Evolutionary conservation across 1,284 basidiomycete genomes (phyloP).

Genomic region (Abortiporus biennis): DNA sequence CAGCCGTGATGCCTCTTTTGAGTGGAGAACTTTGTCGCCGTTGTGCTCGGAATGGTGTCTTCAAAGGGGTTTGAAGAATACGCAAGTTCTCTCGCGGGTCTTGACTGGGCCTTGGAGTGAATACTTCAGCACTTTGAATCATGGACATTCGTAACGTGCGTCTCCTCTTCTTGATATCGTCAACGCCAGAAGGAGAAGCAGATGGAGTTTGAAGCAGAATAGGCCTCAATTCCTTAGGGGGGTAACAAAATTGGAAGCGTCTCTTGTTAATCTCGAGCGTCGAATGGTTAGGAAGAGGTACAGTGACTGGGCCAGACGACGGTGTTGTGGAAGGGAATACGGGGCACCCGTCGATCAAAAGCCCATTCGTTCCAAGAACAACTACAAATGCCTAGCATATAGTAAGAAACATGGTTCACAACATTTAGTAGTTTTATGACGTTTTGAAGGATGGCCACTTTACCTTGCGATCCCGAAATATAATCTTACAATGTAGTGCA

Average conservation of each 20-base stretch:
- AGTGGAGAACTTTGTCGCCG: conserved; percentile 16
- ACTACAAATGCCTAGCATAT: conserved; percentile 52
- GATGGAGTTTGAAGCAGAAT: conserved; percentile 45
- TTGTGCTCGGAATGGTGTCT: conserved; percentile 23
- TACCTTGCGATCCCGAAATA: conserved; percentile 61
- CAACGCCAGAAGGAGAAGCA: conserved; percentile 11
- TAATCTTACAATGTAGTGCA: conserved; percentile 55
- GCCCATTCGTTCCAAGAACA: conserved; percentile 50
- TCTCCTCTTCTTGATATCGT: conserved; percentile 23
- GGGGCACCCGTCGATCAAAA: conserved; percentile 53
- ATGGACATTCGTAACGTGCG: conserved; percentile 61
- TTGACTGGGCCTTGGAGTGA: conserved; percentile 53
- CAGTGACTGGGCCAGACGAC: conserved; percentile 36
- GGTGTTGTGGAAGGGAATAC: conserved; percentile 41
- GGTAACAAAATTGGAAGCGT: conserved; percentile 63
- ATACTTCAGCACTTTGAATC: conserved; percentile 68
- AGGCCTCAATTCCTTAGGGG: conserved; percentile 63
- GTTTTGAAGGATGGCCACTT: conserved; percentile 9
- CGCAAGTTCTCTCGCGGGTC: conserved; percentile 58
- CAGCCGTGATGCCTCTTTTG: conserved; percentile 13
- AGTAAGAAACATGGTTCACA: neutral
- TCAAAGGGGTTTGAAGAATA: conserved; percentile 53
- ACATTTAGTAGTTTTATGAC: neutral
- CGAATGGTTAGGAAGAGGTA: conserved; percentile 59
- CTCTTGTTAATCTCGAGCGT: conserved; percentile 63